Base-by-base conservation (phyloP, 345 rosid species). In the Cardamine occulta region DNA sequence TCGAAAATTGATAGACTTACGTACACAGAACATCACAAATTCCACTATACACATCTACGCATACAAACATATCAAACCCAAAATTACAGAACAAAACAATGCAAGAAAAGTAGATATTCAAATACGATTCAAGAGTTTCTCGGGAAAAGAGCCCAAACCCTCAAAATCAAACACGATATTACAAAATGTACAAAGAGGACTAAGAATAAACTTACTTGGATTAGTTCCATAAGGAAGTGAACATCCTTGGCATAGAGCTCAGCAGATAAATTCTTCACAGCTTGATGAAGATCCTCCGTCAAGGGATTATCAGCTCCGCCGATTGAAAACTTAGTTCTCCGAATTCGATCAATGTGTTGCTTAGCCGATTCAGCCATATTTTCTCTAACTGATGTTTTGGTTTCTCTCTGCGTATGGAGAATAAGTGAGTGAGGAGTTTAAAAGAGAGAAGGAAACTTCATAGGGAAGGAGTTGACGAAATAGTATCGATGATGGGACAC, bases 201-300 rank as follows among this genome's bases (percentile, higher is more conserved):
- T 8, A 17, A 71, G 8, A 45, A 65, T 10, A 44, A 8, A 59
- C 15, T 28, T 35, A 79, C 94, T 88, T 89, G 91, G 11, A 89
- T 85, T 2, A 89, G 87, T 28, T 89, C 91, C 95, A 89, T 87
- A n/a, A 89, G 85, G 55, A 87, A 85, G 73, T 89, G 94, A 4
- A 85, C 88, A 72, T 86, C 91, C 28, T 86, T 90, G 1, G 91
- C 61, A 48, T 90, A 90, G 12, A 90, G 91, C 34, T 90, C 93
- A 48, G 85, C 96, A 0, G 96, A 86, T 15, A 90, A 89, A 68
- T 81, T 78, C 52, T 80, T 80, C 0, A 87, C 87, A 7, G 97
- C 89, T 5, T 85, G 85, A 47, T 88, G 89, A 54, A 88, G 88
- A 76, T 86, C 87, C 57, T 84, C 84, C 6, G 71, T 84, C 52